Base-by-base conservation (phyloP, 139 green algal species). In the Yamagishiella unicocca region DNA sequence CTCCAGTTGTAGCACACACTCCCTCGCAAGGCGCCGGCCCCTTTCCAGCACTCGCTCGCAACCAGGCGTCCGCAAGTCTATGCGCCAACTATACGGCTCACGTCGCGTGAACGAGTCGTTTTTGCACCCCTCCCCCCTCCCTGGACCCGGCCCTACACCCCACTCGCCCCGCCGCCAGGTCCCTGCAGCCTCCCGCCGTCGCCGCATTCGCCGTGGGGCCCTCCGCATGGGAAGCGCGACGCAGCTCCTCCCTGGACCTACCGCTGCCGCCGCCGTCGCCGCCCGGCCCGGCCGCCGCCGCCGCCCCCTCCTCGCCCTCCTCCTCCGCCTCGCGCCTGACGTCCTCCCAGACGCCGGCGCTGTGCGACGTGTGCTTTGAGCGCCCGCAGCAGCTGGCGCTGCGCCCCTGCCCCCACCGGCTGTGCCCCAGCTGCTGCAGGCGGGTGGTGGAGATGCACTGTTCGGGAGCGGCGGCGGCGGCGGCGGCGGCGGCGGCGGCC, bases 281-380 rank as follows among this genome's bases (percentile, higher is more conserved):
- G 31, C 66, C 66, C 27, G 61, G 61, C 61, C 25, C 61, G 21
- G 29, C 61, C 25, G 61, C 61, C 61, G 24, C 2, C 61, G 61
- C 12, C 25, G 71, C 37, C 29, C 31, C 45, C 46, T 27, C 29
- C 14, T 27, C 31, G 45, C 45, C 35, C 10, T 29, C 45, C 35
- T 81, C 73, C 29, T 45, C 73, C 33, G 17, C 50, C 35, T 0
- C 29, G 31, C 31, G 27, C 50, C 0, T 31, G 22, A 9, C 31
- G 22, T 33, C 71, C 35, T 43, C 72, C 43, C 9, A 37, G 27
- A 2, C 43, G 37, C 77, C 62, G 9, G 12, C 55, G 25, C n/a
- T 29, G 29, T 84, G 77, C 37, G 77, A 84, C 19, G 58, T 84
- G 25, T 84, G 77, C 54, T 84, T 84, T 40, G 77, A 84, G 54